Evolutionary conservation across 1,139 yeast species (phyloP).

Genomic region (Pneumocystis sp.): DNA sequence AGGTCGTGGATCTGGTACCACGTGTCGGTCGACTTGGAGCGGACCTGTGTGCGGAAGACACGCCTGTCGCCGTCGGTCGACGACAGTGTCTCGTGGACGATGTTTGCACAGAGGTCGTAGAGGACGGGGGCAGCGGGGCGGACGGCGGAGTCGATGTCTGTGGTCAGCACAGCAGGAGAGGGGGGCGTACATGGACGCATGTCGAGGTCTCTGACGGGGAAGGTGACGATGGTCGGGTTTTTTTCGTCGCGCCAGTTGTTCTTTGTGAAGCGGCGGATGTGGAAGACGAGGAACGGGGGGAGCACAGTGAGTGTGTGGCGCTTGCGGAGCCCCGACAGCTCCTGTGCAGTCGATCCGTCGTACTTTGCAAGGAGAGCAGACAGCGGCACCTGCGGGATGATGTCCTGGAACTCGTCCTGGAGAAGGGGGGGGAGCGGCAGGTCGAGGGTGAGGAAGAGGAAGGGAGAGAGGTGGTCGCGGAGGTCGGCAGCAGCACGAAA

Average conservation of each 20-base stretch:
- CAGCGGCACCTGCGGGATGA: conserved; percentile 28
- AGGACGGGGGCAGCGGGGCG: conserved; percentile 15
- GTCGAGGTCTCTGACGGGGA: conserved; percentile 33
- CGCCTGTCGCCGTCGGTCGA: conserved; percentile 18
- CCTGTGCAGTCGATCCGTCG: conserved; percentile 27
- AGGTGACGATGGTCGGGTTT: conserved; percentile 53
- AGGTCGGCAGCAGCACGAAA: conserved; percentile 21
- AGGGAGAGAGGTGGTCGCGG: conserved; percentile 31
- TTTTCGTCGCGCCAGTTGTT: conserved; percentile 27
- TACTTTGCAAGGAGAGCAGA: conserved; percentile 35
- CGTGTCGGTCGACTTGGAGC: conserved; percentile 27
- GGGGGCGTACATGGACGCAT: conserved; percentile 25
- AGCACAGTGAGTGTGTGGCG: conserved; percentile 31
- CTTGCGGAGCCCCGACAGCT: conserved; percentile 24
- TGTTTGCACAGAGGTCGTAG: conserved; percentile 38
- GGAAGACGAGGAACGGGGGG: conserved; percentile 43
- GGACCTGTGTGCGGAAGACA: conserved; percentile 41
- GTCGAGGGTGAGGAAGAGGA: conserved; percentile 45
- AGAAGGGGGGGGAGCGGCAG: conserved; percentile 47
- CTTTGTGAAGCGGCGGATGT: conserved; percentile 39
- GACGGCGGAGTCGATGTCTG: conserved; percentile 10
- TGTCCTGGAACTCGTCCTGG: conserved; percentile 28
- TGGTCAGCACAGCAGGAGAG: too few species aligned
- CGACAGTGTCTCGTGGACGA: conserved; percentile 32
- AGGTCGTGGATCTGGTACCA: conserved; percentile 52